Evolutionary conservation across 148 eudicot genomes (phyloP).

Genomic region (Talinum fruticosum): DNA sequence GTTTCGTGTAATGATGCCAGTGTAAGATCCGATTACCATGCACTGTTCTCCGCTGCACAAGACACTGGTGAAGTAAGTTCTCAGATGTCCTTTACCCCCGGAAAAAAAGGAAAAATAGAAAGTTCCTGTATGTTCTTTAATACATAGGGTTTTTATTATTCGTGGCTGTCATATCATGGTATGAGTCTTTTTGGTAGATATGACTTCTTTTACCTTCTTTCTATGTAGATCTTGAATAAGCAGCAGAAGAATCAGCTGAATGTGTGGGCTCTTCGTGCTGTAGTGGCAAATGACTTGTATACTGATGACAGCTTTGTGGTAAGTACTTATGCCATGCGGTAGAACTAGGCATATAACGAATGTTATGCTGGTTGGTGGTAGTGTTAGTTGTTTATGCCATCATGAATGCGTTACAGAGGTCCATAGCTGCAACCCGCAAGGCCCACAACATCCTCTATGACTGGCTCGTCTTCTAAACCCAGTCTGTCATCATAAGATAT

Average conservation of each 20-base stretch:
- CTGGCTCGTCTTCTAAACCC: background rate
- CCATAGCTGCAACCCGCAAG: background rate
- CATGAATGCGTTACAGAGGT: background rate
- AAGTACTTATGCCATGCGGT: constrained; percentile 25
- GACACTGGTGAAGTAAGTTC: constrained; percentile 61
- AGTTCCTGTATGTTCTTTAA: background rate
- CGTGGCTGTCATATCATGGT: background rate
- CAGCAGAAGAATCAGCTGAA: constrained; percentile 64
- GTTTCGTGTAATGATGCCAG: constrained; percentile 65
- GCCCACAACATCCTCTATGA: background rate
- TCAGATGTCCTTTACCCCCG: background rate
- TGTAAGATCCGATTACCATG: constrained; percentile 73
- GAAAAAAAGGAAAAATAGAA: background rate
- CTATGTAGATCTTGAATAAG: constrained; percentile 58
- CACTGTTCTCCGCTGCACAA: constrained; percentile 72
- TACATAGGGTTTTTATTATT: background rate
- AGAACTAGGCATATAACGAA: background rate
- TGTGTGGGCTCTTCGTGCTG: constrained; percentile 73
- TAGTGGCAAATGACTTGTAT: constrained; percentile 82
- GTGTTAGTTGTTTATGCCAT: background rate
- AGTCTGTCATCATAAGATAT: background rate
- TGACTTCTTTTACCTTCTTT: constrained; percentile 12
- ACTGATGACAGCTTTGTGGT: constrained; percentile 99
- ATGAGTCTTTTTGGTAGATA: background rate
- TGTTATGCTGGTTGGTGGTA: background rate